These are phyloP conservation scores for Pichia terricola DNA, from an alignment of 1,139 yeast species.

Conservation along the genomic window DNA sequence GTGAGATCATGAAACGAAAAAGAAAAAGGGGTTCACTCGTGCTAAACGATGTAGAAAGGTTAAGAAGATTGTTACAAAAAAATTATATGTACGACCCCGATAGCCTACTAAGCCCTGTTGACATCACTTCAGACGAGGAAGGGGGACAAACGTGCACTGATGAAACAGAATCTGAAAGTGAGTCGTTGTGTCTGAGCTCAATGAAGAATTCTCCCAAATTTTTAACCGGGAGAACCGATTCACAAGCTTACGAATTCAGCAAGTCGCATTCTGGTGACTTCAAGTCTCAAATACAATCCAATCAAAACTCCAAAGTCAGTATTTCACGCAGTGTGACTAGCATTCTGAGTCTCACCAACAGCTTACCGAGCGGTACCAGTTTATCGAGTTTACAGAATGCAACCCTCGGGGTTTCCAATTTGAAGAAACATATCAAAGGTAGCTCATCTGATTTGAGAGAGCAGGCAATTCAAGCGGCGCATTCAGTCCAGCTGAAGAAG, in stretches of 20 bases:
- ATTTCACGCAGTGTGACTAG: constrained; percentile 7
- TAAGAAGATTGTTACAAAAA: constrained; percentile 10
- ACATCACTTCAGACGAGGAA: constrained; percentile 11
- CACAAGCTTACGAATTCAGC: constrained; percentile 24
- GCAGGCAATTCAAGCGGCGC: constrained; percentile 7
- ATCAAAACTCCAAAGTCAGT: neutral
- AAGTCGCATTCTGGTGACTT: constrained; percentile 7
- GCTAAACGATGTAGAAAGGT: constrained; percentile 12
- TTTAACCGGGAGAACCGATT: constrained; percentile 18
- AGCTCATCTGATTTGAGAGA: constrained; percentile 12
- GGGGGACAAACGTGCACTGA: constrained; percentile 8
- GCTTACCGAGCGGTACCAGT: constrained; percentile 7
- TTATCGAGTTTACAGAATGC: constrained; percentile 1
- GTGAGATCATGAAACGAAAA: constrained; percentile 24
- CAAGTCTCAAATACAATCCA: neutral
- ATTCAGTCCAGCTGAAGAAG: constrained; percentile 1
- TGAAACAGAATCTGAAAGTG: constrained; percentile 18
- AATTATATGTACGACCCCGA: constrained; percentile 33
- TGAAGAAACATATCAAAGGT: constrained; percentile 10
- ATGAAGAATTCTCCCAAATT: constrained; percentile 4
- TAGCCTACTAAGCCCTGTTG: constrained; percentile 42
- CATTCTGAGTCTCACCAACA: constrained; percentile 3
- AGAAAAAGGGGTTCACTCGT: constrained; percentile 20
- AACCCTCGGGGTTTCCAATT: constrained; percentile 1
- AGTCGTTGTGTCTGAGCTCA: neutral